Conservation (phyloP, 495 filamentous ascomycete genomes). For the Massariosphaeria phaeospora region DNA sequence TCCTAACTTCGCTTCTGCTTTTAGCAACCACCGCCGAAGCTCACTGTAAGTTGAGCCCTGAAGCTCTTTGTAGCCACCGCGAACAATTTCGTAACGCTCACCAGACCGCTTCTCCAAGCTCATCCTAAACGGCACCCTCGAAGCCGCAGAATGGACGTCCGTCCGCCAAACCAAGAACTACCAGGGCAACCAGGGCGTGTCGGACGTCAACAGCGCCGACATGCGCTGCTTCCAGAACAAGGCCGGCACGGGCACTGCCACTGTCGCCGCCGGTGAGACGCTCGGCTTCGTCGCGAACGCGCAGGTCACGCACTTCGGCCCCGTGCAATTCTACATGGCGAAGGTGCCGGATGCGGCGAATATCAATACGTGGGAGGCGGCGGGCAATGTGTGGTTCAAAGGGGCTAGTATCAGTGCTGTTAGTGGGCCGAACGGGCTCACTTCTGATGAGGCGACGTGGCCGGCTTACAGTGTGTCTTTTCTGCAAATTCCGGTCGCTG, state of each 20-base stretch:
- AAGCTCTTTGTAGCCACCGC: background rate
- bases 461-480: slow-evolving; percentile 21
- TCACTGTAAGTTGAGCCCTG: slow-evolving; percentile 9
- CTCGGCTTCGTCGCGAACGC: slow-evolving; percentile 20
- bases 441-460: slow-evolving; percentile 18
- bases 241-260: slow-evolving; percentile 11
- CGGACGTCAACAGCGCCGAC: slow-evolving; percentile 15
- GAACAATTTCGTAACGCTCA: background rate
- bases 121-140: slow-evolving; percentile 7
- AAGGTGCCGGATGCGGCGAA: slow-evolving; percentile 15
- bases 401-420: slow-evolving; percentile 18
- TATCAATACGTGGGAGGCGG: slow-evolving; percentile 28
- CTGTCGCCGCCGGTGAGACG: slow-evolving; percentile 18
- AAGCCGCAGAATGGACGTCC: slow-evolving; percentile 20
- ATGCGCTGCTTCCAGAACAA: slow-evolving; percentile 28
- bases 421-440: background rate
- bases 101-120: slow-evolving; percentile 24
- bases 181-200: slow-evolving; percentile 21
- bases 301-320: slow-evolving; percentile 19
- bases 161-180: slow-evolving; percentile 30
- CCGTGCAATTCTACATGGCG: slow-evolving; percentile 30
- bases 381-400: slow-evolving; percentile 29
- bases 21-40: slow-evolving; percentile 12
- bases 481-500: background rate
- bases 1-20: slow-evolving; percentile 1